Conservation (phyloP, 352 stramenopile species). For the Halophytophthora polymorphica region DNA sequence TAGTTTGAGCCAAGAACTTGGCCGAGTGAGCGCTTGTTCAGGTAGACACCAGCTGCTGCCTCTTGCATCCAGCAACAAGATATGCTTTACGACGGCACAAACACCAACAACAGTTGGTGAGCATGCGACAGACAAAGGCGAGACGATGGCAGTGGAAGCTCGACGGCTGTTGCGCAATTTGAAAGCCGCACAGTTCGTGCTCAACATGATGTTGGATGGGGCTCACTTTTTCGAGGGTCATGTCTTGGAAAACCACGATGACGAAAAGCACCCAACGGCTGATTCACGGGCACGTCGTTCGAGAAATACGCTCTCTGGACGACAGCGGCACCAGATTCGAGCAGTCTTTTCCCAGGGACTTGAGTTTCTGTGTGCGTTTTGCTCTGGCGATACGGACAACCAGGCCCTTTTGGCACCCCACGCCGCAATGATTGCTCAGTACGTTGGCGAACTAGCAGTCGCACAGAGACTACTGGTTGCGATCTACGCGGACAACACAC, state of each 20-base stretch:
- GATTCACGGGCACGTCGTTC: slow-evolving; percentile 23
- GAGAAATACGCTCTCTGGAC: slow-evolving; percentile 34
- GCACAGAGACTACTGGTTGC: slow-evolving; percentile 54
- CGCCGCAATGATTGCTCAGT: slow-evolving; percentile 46
- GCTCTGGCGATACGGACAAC: slow-evolving; percentile 41
- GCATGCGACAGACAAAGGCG: slow-evolving; percentile 2
- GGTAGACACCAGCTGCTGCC: slow-evolving; percentile 33
- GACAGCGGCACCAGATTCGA: slow-evolving; percentile 52
- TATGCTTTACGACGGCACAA: background rate
- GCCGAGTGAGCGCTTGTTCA: slow-evolving; percentile 47
- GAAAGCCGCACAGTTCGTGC: slow-evolving; percentile 47
- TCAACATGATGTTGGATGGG: slow-evolving; percentile 66
- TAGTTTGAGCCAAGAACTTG: slow-evolving; percentile 31
- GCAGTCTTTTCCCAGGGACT: slow-evolving; percentile 54
- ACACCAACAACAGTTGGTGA: background rate
- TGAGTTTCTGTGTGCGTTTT: slow-evolving; percentile 58
- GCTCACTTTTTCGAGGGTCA: slow-evolving; percentile 71
- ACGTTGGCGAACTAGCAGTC: slow-evolving; percentile 49
- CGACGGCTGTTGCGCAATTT: slow-evolving; percentile 58
- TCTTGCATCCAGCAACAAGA: slow-evolving; percentile 5
- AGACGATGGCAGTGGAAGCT: slow-evolving; percentile 38
- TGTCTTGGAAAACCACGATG: slow-evolving; percentile 12
- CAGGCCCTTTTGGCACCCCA: slow-evolving; percentile 46
- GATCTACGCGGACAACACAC: slow-evolving; percentile 48
- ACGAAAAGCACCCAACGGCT: slow-evolving; percentile 9